These are phyloP conservation scores for Phytophthora tentaculata DNA, from an alignment of 352 stramenopile species.

Conservation along the genomic window DNA sequence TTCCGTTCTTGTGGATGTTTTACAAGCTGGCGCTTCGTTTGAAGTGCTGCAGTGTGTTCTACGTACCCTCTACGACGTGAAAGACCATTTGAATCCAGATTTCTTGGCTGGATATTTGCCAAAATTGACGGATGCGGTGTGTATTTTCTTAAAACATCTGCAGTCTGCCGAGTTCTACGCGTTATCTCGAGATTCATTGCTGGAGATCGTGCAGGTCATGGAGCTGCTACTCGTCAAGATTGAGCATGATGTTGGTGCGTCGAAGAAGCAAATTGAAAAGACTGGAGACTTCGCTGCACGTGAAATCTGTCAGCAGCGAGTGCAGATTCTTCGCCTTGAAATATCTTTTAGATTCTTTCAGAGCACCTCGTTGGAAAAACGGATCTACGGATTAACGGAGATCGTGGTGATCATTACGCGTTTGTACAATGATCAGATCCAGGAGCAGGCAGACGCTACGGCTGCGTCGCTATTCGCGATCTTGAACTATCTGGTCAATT, in stretches of 20 bases:
- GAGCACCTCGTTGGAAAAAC: conserved; percentile 68
- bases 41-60: conserved; percentile 65
- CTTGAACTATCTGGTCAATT: conserved; percentile 45
- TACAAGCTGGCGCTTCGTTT: conserved; percentile 43
- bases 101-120: conserved; percentile 56
- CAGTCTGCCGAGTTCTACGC: conserved; percentile 38
- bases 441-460: conserved; percentile 38
- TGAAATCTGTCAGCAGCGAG: conserved; percentile 30
- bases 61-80: conserved; percentile 62
- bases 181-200: conserved; percentile 50
- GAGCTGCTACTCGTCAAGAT: conserved; percentile 55
- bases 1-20: conserved; percentile 48
- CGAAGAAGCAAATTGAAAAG: conserved; percentile 2
- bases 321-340: conserved; percentile 61
- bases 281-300: background rate
- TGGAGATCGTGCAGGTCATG: conserved; percentile 68
- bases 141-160: conserved; percentile 36
- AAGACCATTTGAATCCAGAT: conserved; percentile 49
- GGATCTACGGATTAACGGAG: conserved; percentile 75
- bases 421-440: conserved; percentile 49
- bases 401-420: conserved; percentile 54
- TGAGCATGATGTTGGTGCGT: conserved; percentile 24
- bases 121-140: conserved; percentile 38
- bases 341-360: conserved; percentile 60
- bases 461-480: conserved; percentile 29